Percentiles rank a stretch among this genome's conserved stretches.
Conservation (phyloP, 208 protist species). For the Herpetomonas samuelpessoai region DNA sequence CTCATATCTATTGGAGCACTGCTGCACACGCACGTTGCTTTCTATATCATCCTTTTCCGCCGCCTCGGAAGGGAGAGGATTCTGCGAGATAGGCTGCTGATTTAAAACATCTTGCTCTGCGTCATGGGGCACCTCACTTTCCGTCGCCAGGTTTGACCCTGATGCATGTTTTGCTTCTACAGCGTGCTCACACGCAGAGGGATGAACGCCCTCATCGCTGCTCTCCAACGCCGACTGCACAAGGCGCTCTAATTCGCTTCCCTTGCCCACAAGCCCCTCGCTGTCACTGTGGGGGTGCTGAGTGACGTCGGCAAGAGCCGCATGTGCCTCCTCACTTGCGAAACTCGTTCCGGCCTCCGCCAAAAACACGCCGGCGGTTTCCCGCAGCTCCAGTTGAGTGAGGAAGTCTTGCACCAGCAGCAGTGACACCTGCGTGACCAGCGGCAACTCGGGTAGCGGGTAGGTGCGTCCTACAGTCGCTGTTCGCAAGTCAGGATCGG, state of each 20-base stretch:
- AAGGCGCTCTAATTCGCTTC: no score
- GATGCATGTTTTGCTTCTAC: no score
- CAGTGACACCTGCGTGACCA: constrained; percentile 35
- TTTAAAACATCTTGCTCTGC: no score
- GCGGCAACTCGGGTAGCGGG: constrained; percentile 14
- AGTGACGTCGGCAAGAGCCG: background rate
- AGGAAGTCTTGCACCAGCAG: constrained; percentile 80
- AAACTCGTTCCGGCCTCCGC: constrained; percentile 39
- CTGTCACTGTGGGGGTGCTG: background rate
- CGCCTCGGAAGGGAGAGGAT: no score
- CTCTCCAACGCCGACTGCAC: no score
- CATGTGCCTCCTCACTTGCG: constrained; percentile 9
- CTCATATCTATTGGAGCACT: constrained; percentile 48
- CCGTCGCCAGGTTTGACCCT: no score
- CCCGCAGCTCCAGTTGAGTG: constrained; percentile 30
- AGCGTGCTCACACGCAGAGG: no score
- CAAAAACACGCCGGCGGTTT: constrained; percentile 66
- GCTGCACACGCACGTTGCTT: constrained; percentile 23
- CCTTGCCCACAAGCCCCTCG: background rate
- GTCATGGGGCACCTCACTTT: no score
- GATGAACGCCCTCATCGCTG: no score
- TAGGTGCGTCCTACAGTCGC: constrained; percentile 34
- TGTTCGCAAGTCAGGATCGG: constrained; percentile 42
- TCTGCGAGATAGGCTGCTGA: no score
- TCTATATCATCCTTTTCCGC: constrained; percentile 5